These are phyloP conservation scores for Ophiostoma angusticollis DNA, from an alignment of 2,329 filamentous ascomycete species.

Conservation along the genomic window DNA sequence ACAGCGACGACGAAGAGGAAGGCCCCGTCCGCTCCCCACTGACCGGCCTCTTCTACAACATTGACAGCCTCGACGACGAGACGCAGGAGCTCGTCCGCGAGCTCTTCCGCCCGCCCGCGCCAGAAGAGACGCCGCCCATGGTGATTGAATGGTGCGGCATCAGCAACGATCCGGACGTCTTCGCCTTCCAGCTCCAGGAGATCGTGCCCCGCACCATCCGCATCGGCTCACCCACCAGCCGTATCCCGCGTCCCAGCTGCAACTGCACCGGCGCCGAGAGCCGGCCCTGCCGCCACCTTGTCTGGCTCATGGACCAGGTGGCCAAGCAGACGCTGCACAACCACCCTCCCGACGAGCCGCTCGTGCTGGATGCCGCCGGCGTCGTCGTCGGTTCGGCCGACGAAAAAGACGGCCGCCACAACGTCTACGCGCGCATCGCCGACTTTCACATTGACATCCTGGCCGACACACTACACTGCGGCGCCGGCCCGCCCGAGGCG, in stretches of 20 bases:
- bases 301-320: conserved; percentile 44
- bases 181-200: conserved; percentile 44
- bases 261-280: conserved; percentile 24
- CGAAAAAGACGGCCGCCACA: conserved; percentile 7
- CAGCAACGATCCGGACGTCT: conserved; percentile 28
- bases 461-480: conserved; percentile 39
- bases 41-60: conserved; percentile 22
- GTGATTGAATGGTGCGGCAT: conserved; percentile 35
- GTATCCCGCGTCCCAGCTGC: conserved; percentile 31
- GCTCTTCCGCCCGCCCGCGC: conserved; percentile 23
- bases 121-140: conserved; percentile 33
- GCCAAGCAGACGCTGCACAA: conserved; percentile 33
- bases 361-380: conserved; percentile 23
- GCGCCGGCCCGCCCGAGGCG: conserved; percentile 23
- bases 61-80: conserved; percentile 20
- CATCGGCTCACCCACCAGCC: conserved; percentile 29
- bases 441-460: conserved; percentile 38
- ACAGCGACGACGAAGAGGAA: conserved; percentile 15
- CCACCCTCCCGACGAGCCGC: conserved; percentile 23
- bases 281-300: conserved; percentile 35
- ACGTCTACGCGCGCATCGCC: conserved; percentile 32
- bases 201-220: conserved; percentile 38
- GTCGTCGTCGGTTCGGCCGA: conserved; percentile 20
- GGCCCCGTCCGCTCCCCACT: conserved; percentile 21
- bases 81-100: conserved; percentile 24